Percentiles rank a stretch among this genome's conserved stretches.
Evolutionary conservation across 2,329 filamentous ascomycete genomes (phyloP).

Genomic region (Xylaria digitata): DNA sequence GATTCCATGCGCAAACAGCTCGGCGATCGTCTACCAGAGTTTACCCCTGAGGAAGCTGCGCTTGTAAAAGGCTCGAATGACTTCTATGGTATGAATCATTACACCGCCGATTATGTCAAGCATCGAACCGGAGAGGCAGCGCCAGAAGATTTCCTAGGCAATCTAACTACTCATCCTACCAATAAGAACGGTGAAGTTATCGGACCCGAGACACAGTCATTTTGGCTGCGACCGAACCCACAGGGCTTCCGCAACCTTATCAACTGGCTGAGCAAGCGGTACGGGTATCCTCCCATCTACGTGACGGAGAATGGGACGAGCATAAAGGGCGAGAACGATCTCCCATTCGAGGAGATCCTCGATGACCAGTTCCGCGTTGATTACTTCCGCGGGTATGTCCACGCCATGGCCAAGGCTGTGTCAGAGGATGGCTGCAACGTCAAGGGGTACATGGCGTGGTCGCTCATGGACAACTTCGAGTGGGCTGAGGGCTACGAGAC

Average conservation of each 20-base stretch:
- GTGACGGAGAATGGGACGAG: slow-evolving; percentile 91
- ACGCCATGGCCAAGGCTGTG: slow-evolving; percentile 78
- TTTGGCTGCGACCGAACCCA: slow-evolving; percentile 82
- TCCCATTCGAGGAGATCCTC: slow-evolving; percentile 75
- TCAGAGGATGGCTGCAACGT: slow-evolving; percentile 81
- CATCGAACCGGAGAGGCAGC: slow-evolving; percentile 72
- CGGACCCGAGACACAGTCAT: slow-evolving; percentile 83
- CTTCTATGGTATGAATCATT: slow-evolving; percentile 96
- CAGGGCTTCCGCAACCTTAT: slow-evolving; percentile 81
- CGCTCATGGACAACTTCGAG: slow-evolving; percentile 89
- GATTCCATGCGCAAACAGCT: slow-evolving; percentile 86
- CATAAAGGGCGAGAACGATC: slow-evolving; percentile 83
- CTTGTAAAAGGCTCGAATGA: slow-evolving; percentile 89
- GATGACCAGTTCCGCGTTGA: slow-evolving; percentile 83
- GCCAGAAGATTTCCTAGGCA: slow-evolving; percentile 76
- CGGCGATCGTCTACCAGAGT: slow-evolving; percentile 78
- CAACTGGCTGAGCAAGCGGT: slow-evolving; percentile 81
- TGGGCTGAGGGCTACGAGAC: slow-evolving; percentile 94
- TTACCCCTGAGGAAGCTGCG: slow-evolving; percentile 76
- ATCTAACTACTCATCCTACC: slow-evolving; percentile 77
- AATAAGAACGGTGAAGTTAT: slow-evolving; percentile 79
- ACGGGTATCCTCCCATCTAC: slow-evolving; percentile 81
- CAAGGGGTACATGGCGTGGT: slow-evolving; percentile 86
- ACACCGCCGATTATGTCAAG: slow-evolving; percentile 88
- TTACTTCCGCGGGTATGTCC: slow-evolving; percentile 83